A percentile compares a stretch with the other conserved stretches of the same genome.
Evolutionary conservation across 1,284 basidiomycete species (phyloP).

Genomic region (Apiotrichum sp.): DNA sequence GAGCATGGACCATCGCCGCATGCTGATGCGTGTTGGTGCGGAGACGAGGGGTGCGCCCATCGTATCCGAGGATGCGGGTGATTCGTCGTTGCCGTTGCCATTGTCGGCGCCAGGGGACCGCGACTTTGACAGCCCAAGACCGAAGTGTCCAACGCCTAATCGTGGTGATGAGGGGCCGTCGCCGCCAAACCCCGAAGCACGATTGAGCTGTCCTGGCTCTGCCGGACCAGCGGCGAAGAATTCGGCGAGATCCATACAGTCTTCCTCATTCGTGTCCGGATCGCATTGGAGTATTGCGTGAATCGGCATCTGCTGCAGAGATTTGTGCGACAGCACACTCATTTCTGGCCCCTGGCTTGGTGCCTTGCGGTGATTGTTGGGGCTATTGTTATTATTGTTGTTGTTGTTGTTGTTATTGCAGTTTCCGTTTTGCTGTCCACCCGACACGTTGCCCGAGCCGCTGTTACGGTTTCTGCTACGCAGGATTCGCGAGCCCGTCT

Average conservation of each 20-base stretch:
- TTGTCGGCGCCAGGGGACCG: not conserved
- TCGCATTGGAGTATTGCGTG: conserved; percentile 18
- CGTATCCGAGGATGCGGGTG: not conserved
- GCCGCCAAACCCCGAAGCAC: not conserved
- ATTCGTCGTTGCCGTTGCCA: not conserved
- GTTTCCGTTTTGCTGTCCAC: too few relatives aligned
- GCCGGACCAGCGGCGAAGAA: conserved; percentile 32
- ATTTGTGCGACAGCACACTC: not conserved
- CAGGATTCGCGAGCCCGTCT: not conserved
- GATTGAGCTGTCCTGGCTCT: not conserved
- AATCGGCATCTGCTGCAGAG: conserved; percentile 12
- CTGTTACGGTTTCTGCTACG: not conserved
- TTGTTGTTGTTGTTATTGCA: too few relatives aligned
- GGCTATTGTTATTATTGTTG: too few relatives aligned
- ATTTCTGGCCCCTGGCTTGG: conserved; percentile 16
- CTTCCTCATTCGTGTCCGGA: conserved; percentile 18
- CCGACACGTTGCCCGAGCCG: not conserved
- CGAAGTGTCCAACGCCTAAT: not conserved
- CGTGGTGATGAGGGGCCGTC: not conserved
- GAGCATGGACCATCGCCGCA: not conserved
- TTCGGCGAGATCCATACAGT: conserved; percentile 32
- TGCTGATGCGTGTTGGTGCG: not conserved
- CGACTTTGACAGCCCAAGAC: not conserved
- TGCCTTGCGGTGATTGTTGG: conserved; percentile 3
- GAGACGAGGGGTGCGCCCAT: not conserved